These are phyloP conservation scores for Lomentospora prolificans DNA, from an alignment of 2,329 filamentous ascomycete genomes.

Conservation along the genomic window DNA sequence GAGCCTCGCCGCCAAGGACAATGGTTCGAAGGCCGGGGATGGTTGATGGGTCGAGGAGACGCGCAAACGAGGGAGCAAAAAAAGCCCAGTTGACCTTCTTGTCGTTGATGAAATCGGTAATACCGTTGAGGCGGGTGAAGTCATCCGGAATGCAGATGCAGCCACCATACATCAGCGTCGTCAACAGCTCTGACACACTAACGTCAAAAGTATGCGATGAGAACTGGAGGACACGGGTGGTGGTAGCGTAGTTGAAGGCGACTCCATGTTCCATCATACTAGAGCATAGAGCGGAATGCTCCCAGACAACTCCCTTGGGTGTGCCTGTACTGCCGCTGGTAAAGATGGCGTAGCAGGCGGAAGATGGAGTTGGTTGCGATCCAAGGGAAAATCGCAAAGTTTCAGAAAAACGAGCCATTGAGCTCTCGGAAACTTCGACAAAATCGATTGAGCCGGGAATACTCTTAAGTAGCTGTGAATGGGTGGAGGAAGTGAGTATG, in stretches of 20 bases:
- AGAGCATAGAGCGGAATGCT: slow-evolving; percentile 10
- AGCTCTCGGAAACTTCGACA: slow-evolving; percentile 10
- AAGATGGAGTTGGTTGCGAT: neutral
- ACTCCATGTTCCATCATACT: slow-evolving; percentile 1
- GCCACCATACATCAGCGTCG: slow-evolving; percentile 13
- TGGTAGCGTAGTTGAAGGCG: neutral
- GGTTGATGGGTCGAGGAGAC: slow-evolving; percentile 8
- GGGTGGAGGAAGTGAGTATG: neutral
- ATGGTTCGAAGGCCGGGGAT: slow-evolving; percentile 10
- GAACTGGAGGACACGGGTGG: slow-evolving; percentile 11
- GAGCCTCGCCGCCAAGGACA: slow-evolving; percentile 12
- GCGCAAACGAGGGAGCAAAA: slow-evolving; percentile 12
- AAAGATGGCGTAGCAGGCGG: slow-evolving; percentile 16
- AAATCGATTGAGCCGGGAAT: neutral
- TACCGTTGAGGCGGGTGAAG: slow-evolving; percentile 13
- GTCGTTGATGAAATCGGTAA: slow-evolving; percentile 11
- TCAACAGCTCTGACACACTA: slow-evolving; percentile 11
- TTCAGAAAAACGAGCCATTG: slow-evolving; percentile 4
- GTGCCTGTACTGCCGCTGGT: slow-evolving; percentile 18
- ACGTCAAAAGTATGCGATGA: slow-evolving; percentile 15
- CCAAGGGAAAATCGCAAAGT: neutral
- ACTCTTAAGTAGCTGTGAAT: neutral
- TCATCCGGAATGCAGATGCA: slow-evolving; percentile 12
- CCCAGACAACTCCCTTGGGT: slow-evolving; percentile 16
- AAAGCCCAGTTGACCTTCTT: slow-evolving; percentile 9